Evolutionary conservation across 2,329 filamentous ascomycete species (phyloP).

Genomic region (Ustilaginoidea virens): DNA sequence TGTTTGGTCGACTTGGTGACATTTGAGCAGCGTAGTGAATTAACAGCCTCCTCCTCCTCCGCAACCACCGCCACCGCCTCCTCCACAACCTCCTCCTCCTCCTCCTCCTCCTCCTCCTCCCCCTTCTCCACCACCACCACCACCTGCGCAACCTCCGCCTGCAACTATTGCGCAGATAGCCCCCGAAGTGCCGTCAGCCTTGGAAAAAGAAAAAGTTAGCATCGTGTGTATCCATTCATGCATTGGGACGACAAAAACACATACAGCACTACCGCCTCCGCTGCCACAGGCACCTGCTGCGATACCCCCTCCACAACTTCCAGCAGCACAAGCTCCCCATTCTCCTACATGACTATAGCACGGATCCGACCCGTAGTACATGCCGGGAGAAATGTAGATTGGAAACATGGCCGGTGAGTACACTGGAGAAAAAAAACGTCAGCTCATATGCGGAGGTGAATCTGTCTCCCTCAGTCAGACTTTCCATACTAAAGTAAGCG

Average conservation of each 20-base stretch:
- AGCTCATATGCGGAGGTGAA: too few relatives aligned
- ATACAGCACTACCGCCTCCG: not conserved
- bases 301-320: constrained; percentile 31
- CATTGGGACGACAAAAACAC: not conserved
- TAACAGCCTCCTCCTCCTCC: not conserved
- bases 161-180: too few relatives aligned
- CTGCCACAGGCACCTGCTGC: constrained; percentile 8
- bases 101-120: constrained; percentile 2
- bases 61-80: not conserved
- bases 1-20: too few relatives aligned
- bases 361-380: constrained; percentile 31
- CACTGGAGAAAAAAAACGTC: too few relatives aligned
- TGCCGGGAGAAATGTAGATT: constrained; percentile 23
- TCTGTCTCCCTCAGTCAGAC: too few relatives aligned
- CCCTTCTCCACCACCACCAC: constrained; percentile 21
- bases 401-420: constrained; percentile 31
- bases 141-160: constrained; percentile 19
- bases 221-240: constrained; percentile 1
- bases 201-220: too few relatives aligned
- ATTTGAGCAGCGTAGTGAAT: too few relatives aligned
- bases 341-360: constrained; percentile 15
- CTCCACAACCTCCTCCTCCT: not conserved
- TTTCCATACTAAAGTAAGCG: constrained; percentile 26
- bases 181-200: constrained; percentile 2
- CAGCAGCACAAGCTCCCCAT: constrained; percentile 27